Conservation (phyloP, 225 moss, liverwort and hornwort species). For the Asterella californica region DNA sequence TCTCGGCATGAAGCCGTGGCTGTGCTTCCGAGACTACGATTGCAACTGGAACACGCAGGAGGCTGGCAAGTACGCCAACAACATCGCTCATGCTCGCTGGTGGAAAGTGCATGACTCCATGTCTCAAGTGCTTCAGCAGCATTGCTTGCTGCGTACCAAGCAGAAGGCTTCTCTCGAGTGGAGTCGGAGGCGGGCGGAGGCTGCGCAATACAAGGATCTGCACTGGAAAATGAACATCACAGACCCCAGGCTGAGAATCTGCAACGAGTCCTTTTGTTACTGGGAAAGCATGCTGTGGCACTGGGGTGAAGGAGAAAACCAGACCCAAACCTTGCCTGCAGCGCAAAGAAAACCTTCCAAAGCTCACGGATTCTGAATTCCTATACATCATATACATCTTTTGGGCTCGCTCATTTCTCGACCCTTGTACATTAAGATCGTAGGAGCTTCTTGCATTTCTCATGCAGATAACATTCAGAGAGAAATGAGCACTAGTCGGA, state of each 20-base stretch:
- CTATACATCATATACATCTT: no score
- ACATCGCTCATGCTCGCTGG: slow-evolving; percentile 60
- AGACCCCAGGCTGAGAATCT: slow-evolving; percentile 48
- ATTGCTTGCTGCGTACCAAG: slow-evolving; percentile 53
- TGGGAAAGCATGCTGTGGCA: slow-evolving; percentile 49
- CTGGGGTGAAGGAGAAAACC: slow-evolving; percentile 39
- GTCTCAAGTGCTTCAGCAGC: slow-evolving; percentile 49
- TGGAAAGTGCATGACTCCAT: slow-evolving; percentile 66
- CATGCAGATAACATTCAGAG: no score
- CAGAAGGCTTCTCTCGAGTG: slow-evolving; percentile 55
- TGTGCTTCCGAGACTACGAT: slow-evolving; percentile 76
- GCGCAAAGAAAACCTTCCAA: neutral
- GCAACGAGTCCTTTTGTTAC: slow-evolving; percentile 53
- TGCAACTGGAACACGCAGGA: slow-evolving; percentile 66
- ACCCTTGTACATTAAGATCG: no score
- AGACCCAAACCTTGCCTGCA: neutral
- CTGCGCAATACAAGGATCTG: slow-evolving; percentile 43
- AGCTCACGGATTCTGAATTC: neutral
- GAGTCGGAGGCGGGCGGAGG: slow-evolving; percentile 53
- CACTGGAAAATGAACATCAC: slow-evolving; percentile 58
- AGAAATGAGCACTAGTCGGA: no score
- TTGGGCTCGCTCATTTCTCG: no score
- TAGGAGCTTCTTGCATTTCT: no score
- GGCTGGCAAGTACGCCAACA: slow-evolving; percentile 53
- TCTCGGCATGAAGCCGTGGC: slow-evolving; percentile 72